Base-by-base conservation (phyloP, 2,329 filamentous ascomycete species). In the Lojkania enalia region DNA sequence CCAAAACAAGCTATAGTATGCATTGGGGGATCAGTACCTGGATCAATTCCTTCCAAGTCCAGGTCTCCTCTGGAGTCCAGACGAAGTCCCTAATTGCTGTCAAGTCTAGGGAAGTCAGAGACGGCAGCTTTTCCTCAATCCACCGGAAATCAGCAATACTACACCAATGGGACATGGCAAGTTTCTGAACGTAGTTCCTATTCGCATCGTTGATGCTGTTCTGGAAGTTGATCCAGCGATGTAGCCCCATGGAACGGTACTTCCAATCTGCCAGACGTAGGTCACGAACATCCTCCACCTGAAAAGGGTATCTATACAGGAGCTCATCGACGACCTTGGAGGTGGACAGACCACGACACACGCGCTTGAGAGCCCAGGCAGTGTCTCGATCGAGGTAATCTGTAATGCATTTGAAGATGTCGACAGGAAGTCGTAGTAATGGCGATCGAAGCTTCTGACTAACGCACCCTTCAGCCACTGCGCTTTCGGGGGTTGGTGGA, bases 61-160 rank as follows among this genome's bases (percentile, higher is more conserved):
- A 69, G 9, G 58, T 67, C 49, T 69, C 60, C 40, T 64, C 65
- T 2, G 64, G 64, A 2, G 63, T 67, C 61, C 62, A 68, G 9
- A 67, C 59, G 46, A 71, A 65, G 47, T 71, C 67, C 41, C 67
- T 70, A 44, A 70, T 64, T 25, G 64, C 57, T 2, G 63, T 61
- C 12, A 71, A 49, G 43, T 71, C 67, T 9, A 71, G 54, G 32
- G 55, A 56, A 1, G 45, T 57, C 11, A 71, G 52, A 2, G 54
- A 53, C 2, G 67, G 66, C n/a, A 71, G 54, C 35, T 66, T 66
- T n/a, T 57, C 48, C n/a, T 67, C 49, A 35, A 70, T 61, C 67
- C 67, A 70, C 32, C 55, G 41, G 39, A 70, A 69, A 48, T 71
- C 67, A 25, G 55, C 61, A 21, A 68, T 58, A 42, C 63, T 63